phyloP scores from a whole-genome alignment of 106 monocot species.

The Apostasia shenzhenica region DNA sequence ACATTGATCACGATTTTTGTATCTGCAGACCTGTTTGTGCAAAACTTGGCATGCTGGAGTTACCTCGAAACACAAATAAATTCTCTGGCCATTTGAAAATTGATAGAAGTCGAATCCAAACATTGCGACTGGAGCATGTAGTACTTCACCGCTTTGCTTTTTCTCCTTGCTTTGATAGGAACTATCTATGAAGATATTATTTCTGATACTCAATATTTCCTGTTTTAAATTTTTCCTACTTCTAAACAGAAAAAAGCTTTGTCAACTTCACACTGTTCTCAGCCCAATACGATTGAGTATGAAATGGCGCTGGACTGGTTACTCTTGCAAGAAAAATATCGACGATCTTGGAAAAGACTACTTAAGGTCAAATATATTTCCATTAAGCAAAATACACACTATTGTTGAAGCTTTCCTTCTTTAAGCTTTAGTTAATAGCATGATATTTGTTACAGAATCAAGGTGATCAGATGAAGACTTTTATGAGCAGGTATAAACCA shows the following conservation, averaged over 20 bases:
- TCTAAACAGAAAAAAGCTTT: conserved; percentile 59
- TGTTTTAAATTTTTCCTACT: neutral
- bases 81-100: conserved; percentile 37
- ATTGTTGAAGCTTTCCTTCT: neutral
- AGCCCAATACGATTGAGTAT: conserved; percentile 87
- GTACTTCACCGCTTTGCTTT: neutral
- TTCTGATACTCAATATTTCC: neutral
- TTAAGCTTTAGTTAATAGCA: neutral
- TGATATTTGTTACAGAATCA: neutral
- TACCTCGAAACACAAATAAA: conserved; percentile 16
- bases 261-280: conserved; percentile 85
- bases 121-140: conserved; percentile 34
- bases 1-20: neutral
- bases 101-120: conserved; percentile 24
- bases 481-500: neutral
- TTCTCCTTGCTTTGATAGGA: no score
- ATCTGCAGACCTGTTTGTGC: conserved; percentile 53
- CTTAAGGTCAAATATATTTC: conserved; percentile 35
- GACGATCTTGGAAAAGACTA: conserved; percentile 23
- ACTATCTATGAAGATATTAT: no score
- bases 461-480: neutral
- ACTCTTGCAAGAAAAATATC: conserved; percentile 30
- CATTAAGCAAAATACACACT: neutral
- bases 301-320: conserved; percentile 90
- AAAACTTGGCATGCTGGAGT: conserved; percentile 32